These are phyloP conservation scores for Crotalaria pallida DNA, from an alignment of 306 rosid species.

Conservation along the genomic window DNA sequence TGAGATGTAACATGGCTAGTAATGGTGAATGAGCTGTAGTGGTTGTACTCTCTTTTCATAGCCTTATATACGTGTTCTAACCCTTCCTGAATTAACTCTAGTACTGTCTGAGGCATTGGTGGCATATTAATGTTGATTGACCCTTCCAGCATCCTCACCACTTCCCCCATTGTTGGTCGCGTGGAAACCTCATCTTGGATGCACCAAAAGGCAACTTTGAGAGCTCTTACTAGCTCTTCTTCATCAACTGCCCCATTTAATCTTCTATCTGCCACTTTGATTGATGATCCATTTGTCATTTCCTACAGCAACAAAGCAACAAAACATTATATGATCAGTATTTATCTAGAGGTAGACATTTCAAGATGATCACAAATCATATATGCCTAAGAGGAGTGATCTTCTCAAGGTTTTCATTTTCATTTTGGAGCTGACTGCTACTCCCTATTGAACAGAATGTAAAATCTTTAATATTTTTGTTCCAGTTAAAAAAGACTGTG, in stretches of 20 bases:
- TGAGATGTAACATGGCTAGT: conserved; percentile 67
- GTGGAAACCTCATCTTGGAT: conserved; percentile 77
- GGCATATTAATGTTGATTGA: conserved; percentile 57
- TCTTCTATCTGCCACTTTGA: conserved; percentile 74
- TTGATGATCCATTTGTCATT: conserved; percentile 47
- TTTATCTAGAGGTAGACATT: neutral
- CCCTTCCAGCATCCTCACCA: conserved; percentile 84
- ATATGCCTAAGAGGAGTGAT: neutral
- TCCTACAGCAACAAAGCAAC: conserved; percentile 51
- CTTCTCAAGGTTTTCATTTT: neutral
- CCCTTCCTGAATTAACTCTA: conserved; percentile 83
- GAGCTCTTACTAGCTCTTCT: conserved; percentile 59
- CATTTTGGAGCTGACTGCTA: neutral
- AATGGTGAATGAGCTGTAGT: conserved; percentile 72
- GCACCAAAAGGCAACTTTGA: conserved; percentile 91
- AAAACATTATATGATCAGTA: neutral
- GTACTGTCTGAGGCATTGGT: conserved; percentile 88
- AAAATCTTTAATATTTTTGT: neutral
- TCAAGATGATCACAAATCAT: neutral
- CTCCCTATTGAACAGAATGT: neutral
- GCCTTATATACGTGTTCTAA: conserved; percentile 74
- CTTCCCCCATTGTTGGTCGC: conserved; percentile 95
- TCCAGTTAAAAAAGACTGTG: neutral
- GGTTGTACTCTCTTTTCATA: conserved; percentile 78
- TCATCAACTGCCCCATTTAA: conserved; percentile 72